Evolutionary conservation across 1,284 basidiomycete genomes (phyloP).

Genomic region (Pyrrhoderma noxium): DNA sequence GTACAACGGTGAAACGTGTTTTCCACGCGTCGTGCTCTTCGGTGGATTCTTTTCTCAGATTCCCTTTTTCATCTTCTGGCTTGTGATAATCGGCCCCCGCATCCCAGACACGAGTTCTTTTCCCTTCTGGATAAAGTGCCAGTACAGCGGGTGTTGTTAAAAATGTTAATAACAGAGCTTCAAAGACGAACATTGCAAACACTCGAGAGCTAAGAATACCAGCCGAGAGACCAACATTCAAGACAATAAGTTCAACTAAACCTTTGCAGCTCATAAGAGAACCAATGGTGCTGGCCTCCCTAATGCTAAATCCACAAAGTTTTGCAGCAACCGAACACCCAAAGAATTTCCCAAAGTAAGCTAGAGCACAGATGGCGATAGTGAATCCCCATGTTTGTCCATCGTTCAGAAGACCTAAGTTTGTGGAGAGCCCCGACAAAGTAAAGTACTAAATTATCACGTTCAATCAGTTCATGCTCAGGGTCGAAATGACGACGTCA

Average conservation of each 20-base stretch:
- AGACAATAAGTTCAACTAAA: constrained; percentile 54
- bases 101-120: constrained; percentile 32
- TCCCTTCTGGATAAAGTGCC: constrained; percentile 64
- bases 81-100: constrained; percentile 32
- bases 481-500: neutral
- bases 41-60: constrained; percentile 3
- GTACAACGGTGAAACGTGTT: constrained; percentile 70
- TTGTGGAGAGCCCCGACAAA: constrained; percentile 58
- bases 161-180: constrained; percentile 81
- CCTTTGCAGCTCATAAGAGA: constrained; percentile 72
- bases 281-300: constrained; percentile 61
- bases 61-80: constrained; percentile 21
- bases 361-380: constrained; percentile 41
- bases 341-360: constrained; percentile 54
- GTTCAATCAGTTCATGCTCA: constrained; percentile 4
- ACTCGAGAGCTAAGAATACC: constrained; percentile 69
- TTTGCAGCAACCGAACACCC: constrained; percentile 49
- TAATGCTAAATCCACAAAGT: constrained; percentile 44
- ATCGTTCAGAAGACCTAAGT: constrained; percentile 54
- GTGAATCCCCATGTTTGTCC: constrained; percentile 61
- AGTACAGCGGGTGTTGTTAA: constrained; percentile 85
- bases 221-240: constrained; percentile 62
- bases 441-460: constrained; percentile 43
- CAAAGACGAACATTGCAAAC: constrained; percentile 89
- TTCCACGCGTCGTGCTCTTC: constrained; percentile 31